A percentile compares a stretch with the other conserved stretches of the same genome.
Conservation (phyloP, 2,329 filamentous ascomycete species). For the Penicillium vulpinum region DNA sequence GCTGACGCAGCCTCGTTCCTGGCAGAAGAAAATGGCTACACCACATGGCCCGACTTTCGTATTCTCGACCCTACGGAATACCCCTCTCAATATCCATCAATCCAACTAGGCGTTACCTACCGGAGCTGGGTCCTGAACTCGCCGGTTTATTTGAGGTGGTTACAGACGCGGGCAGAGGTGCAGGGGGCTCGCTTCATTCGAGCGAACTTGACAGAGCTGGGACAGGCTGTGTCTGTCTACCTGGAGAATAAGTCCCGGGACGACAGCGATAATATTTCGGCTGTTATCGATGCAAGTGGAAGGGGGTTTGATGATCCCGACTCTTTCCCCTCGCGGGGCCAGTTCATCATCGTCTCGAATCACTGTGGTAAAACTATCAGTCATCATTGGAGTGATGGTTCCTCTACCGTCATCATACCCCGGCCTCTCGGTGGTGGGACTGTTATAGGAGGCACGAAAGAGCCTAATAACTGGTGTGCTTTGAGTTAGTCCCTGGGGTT, state of each 20-base stretch:
- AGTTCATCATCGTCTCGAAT: slow-evolving; percentile 12
- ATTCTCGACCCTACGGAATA: not conserved
- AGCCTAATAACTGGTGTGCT: slow-evolving; percentile 9
- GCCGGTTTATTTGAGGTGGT: slow-evolving; percentile 10
- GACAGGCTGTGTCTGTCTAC: not conserved
- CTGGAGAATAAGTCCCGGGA: not conserved
- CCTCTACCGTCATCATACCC: slow-evolving; percentile 2
- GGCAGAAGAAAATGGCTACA: slow-evolving; percentile 6
- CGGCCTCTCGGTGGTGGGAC: slow-evolving; percentile 10
- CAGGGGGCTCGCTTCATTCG: slow-evolving; percentile 3
- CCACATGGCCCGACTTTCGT: slow-evolving; percentile 7
- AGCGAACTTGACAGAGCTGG: not conserved
- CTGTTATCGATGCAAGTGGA: slow-evolving; percentile 6
- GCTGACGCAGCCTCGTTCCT: not conserved
- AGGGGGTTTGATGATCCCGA: slow-evolving; percentile 5
- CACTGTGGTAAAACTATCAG: slow-evolving; percentile 10
- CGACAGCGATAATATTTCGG: not conserved
- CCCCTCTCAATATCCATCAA: not conserved
- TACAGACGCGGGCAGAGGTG: not conserved
- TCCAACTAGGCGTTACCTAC: slow-evolving; percentile 7
- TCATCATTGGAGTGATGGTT: slow-evolving; percentile 13
- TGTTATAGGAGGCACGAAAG: slow-evolving; percentile 12
- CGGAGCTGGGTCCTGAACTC: slow-evolving; percentile 13
- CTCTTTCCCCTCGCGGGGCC: slow-evolving; percentile 10
- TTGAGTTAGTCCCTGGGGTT: no score